Base-by-base conservation (phyloP, 2,329 filamentous ascomycete species). In the Madurella fahalii region DNA sequence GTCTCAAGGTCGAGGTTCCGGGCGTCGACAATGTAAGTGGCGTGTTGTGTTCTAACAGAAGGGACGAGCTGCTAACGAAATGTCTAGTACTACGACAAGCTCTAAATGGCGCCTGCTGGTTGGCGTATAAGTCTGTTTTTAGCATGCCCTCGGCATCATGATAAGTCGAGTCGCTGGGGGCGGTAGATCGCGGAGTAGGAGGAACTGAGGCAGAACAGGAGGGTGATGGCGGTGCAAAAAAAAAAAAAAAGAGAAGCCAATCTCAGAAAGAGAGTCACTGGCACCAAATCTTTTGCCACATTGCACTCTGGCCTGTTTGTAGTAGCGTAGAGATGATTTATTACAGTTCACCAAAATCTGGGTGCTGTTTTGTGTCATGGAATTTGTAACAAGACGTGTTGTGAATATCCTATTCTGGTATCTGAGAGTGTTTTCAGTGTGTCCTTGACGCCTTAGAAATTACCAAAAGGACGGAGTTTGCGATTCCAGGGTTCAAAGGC, bases 21-120 rank as follows among this genome's bases (percentile, higher is more conserved):
- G 89, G 87, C 74, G 86, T 91, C 80, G 90, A 90, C 74, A 95
- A 96, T 84, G 90, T 94, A 85, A 90, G 90, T 89, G 63, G 55
- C 56, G 15, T 34, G 25, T 42, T 5, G 39, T 5, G 2, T 17
- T 34, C 2, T 40, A 30, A 39, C 31, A 25, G 40, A 16, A 30
- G 43, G 30, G 13, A 9, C 47, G 43, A 41, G 20, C 50, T 65
- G 59, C 71, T 79, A 71, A 82, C 75, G 32, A 12, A 3, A 11
- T 4, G n/a, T 43, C 62, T 70, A 95, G 89, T 96, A 95, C 87
- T 96, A 96, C 80, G 91, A 96, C 87, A 96, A 96, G 88, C 86
- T 96, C 81, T 96, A 96, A 83, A 74, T 70, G 69, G 67, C 66
- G 72, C 70, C 67, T 68, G 65, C 66, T 68, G 66, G 67, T 69